phyloP scores from a whole-genome alignment of 2,329 filamentous ascomycete species.

The Pseudofabraea citricarpa region DNA sequence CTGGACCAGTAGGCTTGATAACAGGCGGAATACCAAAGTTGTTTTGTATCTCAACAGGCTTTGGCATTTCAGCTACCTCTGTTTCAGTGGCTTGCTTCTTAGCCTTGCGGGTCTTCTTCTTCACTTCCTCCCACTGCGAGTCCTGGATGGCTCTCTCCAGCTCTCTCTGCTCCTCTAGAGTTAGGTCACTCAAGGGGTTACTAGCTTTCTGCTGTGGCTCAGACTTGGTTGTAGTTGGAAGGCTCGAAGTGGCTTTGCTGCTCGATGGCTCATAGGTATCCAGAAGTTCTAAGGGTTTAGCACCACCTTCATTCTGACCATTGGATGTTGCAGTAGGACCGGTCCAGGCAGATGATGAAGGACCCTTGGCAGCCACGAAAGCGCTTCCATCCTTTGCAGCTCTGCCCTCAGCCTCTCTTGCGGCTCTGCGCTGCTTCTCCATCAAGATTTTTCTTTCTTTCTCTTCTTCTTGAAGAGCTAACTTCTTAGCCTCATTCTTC shows the following conservation, averaged over 20 bases:
- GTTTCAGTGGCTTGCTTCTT: conserved; percentile 6
- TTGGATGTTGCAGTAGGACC: conserved; percentile 24
- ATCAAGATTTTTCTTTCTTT: conserved; percentile 68
- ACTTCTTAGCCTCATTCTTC: conserved; percentile 80
- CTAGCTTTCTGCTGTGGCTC: conserved; percentile 46
- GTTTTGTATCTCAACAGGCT: conserved; percentile 15
- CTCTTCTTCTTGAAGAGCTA: conserved; percentile 71
- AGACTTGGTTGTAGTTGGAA: conserved; percentile 35
- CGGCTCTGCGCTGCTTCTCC: conserved; percentile 79
- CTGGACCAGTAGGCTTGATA: conserved; percentile 15
- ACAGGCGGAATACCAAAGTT: conserved; percentile 11
- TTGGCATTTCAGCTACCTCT: conserved; percentile 3
- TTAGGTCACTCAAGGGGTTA: conserved; percentile 30
- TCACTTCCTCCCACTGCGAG: conserved; percentile 28
- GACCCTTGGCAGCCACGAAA: conserved; percentile 43
- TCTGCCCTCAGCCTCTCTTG: conserved; percentile 77
- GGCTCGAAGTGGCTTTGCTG: conserved; percentile 25
- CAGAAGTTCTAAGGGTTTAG: conserved; percentile 42
- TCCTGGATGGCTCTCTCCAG: conserved; percentile 14
- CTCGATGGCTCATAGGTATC: conserved; percentile 49
- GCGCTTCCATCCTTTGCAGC: conserved; percentile 74
- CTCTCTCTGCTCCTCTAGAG: conserved; percentile 39
- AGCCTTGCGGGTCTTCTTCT: conserved; percentile 22
- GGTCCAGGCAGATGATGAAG: conserved; percentile 40
- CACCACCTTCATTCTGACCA: conserved; percentile 19